Evolutionary conservation across 495 filamentous ascomycete species (phyloP), one percentile per base, ranked within the genome.

Genomic region (Talaromyces borbonicus): DNA sequence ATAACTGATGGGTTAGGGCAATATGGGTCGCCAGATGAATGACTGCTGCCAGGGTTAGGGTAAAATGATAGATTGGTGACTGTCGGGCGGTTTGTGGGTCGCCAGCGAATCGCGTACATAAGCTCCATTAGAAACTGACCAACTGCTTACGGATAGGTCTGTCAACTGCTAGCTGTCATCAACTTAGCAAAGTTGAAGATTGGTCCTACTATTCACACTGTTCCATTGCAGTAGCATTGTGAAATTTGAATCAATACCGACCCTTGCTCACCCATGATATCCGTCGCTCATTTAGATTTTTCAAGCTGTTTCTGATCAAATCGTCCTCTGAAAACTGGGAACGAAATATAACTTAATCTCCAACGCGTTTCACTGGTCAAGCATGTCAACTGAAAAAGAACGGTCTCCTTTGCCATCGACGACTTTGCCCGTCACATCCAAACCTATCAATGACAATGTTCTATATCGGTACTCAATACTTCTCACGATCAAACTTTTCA

Each of bases 391-490:
- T 27, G 38, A 42, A 42, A 42, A 24, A 27, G 11, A 8, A 14
- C 20, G 14, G 24, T 27, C 38, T 14, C 22, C 22, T 11, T 42
- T 23, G 24, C 24, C 38, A 27, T 42, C 38, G 20, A 39, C 40
- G 23, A 8, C 16, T 51, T 46, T 49, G 38, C 49, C 41, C 9
- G 27, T 12, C 31, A 4, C 39, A 47, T 51, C 56, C 15, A 53
- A 53, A 37, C 47, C 53, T 19, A 22, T 55, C 51, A 52, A 59
- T 35, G 44, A 47, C 49, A 53, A 44, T 14, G 1, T 36, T 46
- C 35, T 50, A 19, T 52, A 47, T 48, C 55, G 58, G 30, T 53
- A 33, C 37, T 49, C 32, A 32, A 63, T 54, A 42, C 58, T 61
- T 49, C 31, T 57, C 24, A 55, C 53, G 12, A 56, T 64, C 49